These are phyloP conservation scores for Cystobasidium sp. DNA, from an alignment of 1,284 basidiomycete species.

Conservation along the genomic window DNA sequence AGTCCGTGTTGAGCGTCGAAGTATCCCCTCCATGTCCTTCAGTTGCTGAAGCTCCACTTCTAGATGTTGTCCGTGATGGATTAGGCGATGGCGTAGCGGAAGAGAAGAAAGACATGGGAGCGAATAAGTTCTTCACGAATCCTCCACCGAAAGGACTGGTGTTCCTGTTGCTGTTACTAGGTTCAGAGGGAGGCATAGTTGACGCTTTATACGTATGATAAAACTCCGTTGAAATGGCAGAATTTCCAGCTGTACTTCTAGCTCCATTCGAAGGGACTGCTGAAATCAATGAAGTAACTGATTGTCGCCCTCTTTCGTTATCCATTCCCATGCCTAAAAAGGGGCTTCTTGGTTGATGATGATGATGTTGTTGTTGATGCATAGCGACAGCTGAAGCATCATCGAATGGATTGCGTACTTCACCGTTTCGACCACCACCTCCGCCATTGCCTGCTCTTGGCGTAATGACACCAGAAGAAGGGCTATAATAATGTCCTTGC, in stretches of 20 bases:
- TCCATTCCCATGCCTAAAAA: not conserved
- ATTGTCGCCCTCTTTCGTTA: conserved; percentile 11
- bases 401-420: conserved; percentile 27
- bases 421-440: not conserved
- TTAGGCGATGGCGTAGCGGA: conserved; percentile 6
- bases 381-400: conserved; percentile 9
- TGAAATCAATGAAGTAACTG: conserved; percentile 31
- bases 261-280: conserved; percentile 24
- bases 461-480: not conserved
- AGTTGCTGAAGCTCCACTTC: not conserved
- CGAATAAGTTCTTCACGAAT: conserved; percentile 1
- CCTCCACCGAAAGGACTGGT: not conserved
- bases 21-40: not conserved
- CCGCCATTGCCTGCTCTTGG: conserved; percentile 10
- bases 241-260: conserved; percentile 29
- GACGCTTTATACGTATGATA: conserved; percentile 39
- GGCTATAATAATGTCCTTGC: not conserved
- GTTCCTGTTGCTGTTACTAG: not conserved
- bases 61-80: not conserved
- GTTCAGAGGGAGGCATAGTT: conserved; percentile 31
- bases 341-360: not conserved
- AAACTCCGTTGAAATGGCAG: conserved; percentile 31
- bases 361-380: not conserved
- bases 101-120: conserved; percentile 25
- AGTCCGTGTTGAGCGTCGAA: conserved; percentile 9